A percentile compares a stretch with the other conserved stretches of the same genome.
These are phyloP conservation scores for Rubia tinctorum DNA, from an alignment of 305 asterid species.

Conservation along the genomic window DNA sequence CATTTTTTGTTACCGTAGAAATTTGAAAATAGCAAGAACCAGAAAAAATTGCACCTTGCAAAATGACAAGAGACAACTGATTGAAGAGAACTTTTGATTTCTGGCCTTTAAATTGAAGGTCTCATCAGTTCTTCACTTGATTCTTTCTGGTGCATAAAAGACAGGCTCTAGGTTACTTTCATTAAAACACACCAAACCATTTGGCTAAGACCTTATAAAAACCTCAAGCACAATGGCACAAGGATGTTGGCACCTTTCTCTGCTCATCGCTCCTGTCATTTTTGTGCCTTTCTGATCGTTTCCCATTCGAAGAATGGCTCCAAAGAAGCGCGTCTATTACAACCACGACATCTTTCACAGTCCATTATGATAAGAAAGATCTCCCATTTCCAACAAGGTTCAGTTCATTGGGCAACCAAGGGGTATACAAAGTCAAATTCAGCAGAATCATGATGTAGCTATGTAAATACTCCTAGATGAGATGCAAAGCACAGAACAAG, in stretches of 20 bases:
- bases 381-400: background rate
- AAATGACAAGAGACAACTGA: constrained; percentile 4
- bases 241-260: background rate
- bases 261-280: constrained; percentile 1
- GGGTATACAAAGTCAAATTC: too few relatives aligned
- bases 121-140: constrained; percentile 11
- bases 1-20: background rate
- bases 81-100: background rate
- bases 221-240: constrained; percentile 17
- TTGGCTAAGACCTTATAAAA: constrained; percentile 21
- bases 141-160: background rate
- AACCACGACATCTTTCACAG: constrained; percentile 3
- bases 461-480: background rate
- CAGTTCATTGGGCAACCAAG: background rate
- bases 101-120: constrained; percentile 13
- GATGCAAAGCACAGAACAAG: background rate
- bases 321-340: background rate
- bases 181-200: background rate
- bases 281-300: background rate
- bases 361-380: constrained; percentile 14
- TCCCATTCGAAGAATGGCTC: constrained; percentile 2
- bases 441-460: constrained; percentile 4
- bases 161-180: background rate
- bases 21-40: constrained; percentile 12
- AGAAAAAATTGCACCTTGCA: constrained; percentile 6